Base-by-base conservation (phyloP, 2,329 filamentous ascomycete species). In the Cordyceps cateniannulata region DNA sequence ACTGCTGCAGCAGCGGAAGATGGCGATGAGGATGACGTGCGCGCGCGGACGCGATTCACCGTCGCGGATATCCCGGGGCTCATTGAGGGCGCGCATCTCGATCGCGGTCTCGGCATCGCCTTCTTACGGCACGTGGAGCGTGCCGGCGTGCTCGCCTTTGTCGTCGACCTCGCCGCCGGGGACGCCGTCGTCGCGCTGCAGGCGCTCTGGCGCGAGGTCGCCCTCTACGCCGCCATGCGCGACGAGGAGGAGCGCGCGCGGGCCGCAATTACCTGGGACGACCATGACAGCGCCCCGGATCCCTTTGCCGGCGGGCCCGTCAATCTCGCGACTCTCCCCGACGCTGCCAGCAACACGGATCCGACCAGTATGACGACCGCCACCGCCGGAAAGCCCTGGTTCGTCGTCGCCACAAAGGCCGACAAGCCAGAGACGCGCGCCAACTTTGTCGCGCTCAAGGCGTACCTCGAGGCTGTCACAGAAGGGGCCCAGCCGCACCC, bases 21-120 rank as follows among this genome's bases (percentile, higher is more conserved):
- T 1, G 49, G 38, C 20, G n/a, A 38, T 3, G 75, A 67, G 20
- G 78, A 72, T 5, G 79, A 72, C 72, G 79, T 70, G 67, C 81
- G 75, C 70, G 77, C 83, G 1, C 83, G 92, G 38, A 91, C 89
- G 1, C 86, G 89, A 61, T 96, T 98, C 74, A 96, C 91, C 9
- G 88, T 99, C 62, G 95, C 95, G 18, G 95, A 99, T 72, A 98
- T 99, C 61, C 95, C 95, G 1, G 95, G 95, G 1, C 79, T 99
- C 62, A 91, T 99, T 52, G 88, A 96, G 72, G 92, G 91, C 65
- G 95, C 95, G 0, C 93, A 98, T 75, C 82, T 96, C 9, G 93
- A 99, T 74, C 89, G 87, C 65, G 95, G 95, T 0, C 83, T 99
- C 0, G 95, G 95, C 0, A 86, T 97, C 48, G 91, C 89, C 48